Evolutionary conservation across 139 green algal species (phyloP), one percentile per base, ranked within the genome.

Genomic region (Auxenochlorella pyrenoidosa): DNA sequence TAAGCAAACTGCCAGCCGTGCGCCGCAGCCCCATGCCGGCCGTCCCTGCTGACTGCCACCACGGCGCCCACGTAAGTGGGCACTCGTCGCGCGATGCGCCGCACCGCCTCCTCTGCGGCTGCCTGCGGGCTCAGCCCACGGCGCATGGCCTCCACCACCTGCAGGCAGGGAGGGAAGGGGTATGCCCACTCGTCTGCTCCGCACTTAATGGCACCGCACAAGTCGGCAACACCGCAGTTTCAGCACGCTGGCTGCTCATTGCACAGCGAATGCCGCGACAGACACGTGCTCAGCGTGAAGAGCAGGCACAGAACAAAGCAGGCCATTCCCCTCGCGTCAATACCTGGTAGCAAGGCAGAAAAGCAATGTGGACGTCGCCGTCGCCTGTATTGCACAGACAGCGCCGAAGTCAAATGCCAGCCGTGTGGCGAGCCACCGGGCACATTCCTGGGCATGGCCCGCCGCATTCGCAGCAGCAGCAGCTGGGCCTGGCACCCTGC

Each of bases 301-400:
- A 54, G 47, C 47, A 54, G 6, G 47, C 47, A 54, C 8, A 54
- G 47, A 6, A 54, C 6, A 54, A 10, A 54, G 10, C 47, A 54
- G 47, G 10, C 47, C 47, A 54, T 6, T 6, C 47, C 47, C 8
- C 8, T 10, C 10, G 47, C 10, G 47, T 54, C 47, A 6, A 6
- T 54, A 83, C 87, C 34, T 91, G 88, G 40, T 90, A 96, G 88
- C 94, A 97, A 1, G 93, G 94, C 66, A 95, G 89, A 83, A 97
- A 97, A n/a, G 94, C 86, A 59, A 97, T 88, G 84, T 97, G 95
- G 15, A 90, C 41, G 89, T 97, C 95, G 13, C 95, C 95, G 82
- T 97, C 94, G 1, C 95, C 65, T 85, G 80, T 18, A 44, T 21
- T 10, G 1, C 0, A 44, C 22, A 76, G 70, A 8, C 12, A 28